Conservation (phyloP, 2,329 filamentous ascomycete species). For the Pseudopyrenochaeta lycopersici region DNA sequence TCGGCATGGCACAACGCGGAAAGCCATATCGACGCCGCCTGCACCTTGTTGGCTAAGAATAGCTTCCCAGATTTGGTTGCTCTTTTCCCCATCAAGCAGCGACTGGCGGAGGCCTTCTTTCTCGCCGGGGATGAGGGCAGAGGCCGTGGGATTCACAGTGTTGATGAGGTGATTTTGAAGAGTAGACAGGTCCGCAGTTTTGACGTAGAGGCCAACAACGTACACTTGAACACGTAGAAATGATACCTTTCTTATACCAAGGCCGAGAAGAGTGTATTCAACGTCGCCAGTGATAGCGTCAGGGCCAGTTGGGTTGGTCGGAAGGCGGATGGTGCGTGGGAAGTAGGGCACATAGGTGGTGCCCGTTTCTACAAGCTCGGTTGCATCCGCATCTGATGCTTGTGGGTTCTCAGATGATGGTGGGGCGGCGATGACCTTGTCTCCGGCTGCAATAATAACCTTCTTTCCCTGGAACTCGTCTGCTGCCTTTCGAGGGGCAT, state of each 20-base stretch:
- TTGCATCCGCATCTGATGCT: conserved; percentile 60
- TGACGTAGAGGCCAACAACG: conserved; percentile 91
- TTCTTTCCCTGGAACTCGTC: conserved; percentile 63
- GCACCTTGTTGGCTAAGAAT: conserved; percentile 67
- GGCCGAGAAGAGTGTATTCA: conserved; percentile 88
- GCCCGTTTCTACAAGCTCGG: conserved; percentile 81
- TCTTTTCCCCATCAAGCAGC: conserved; percentile 73
- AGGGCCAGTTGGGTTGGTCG: conserved; percentile 49
- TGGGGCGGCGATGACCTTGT: conserved; percentile 62
- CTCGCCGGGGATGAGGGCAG: conserved; percentile 82
- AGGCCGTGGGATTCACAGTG: conserved; percentile 78
- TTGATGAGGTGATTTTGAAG: conserved; percentile 81
- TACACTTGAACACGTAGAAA: conserved; percentile 94
- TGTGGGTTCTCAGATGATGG: conserved; percentile 37
- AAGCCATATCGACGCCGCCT: conserved; percentile 72
- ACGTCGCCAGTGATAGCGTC: conserved; percentile 39
- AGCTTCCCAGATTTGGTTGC: conserved; percentile 77
- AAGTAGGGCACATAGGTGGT: conserved; percentile 82
- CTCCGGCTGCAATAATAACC: conserved; percentile 68
- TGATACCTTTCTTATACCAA: conserved; percentile 88
- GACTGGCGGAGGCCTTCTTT: conserved; percentile 75
- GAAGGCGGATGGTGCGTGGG: conserved; percentile 74
- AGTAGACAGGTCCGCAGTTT: conserved; percentile 80
- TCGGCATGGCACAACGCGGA: conserved; percentile 87
- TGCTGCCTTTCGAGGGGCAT: conserved; percentile 40